Evolutionary conservation across 805 yeast genomes (phyloP), one percentile per base, ranked within the genome.

Genomic region (Yamadazyma insecticola): DNA sequence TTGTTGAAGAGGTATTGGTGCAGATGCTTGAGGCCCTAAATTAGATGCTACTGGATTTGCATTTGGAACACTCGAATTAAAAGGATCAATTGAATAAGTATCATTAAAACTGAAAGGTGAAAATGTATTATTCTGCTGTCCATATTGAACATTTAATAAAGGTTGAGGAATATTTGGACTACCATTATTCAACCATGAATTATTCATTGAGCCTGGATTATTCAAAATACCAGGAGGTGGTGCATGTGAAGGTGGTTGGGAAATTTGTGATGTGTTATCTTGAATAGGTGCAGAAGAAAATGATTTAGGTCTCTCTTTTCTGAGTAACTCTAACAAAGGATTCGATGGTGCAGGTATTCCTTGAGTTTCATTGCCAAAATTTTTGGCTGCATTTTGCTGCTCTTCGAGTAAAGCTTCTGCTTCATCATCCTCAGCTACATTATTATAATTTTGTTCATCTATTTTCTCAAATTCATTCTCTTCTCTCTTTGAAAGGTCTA

Each of bases 381-480:
- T 24, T 7, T 29, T 30, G 4, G 37, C 29, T 12, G 26, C 32
- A 15, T 18, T 29, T 29, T 29, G 30, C n/a, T 29, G 33, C 22
- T 34, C 32, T 20, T 25, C 30, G 13, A 35, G 24, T 13, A 35
- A 25, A 13, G 30, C 35, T 18, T 35, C 34, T 8, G 20, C 38
- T 22, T 35, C 38, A 10, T 26, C 28, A 11, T 26, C 37, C n/a
- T 24, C 34, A 3, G 15, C 4, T 4, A 18, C 28, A 14, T 16
- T 22, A 19, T 19, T 11, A 19, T n/a, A n/a, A n/a, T n/a, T n/a
- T n/a, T n/a, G n/a, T n/a, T n/a, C 15, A 22, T 20, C 22, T 25
- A 5, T 8, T 13, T 9, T 6, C 11, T 13, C 28, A 13, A 8
- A 13, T 12, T 12, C 10, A 18, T 25, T 27, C 16, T 31, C 28